Conservation (phyloP, 1,284 basidiomycete species). For the Ustilago hordei region DNA sequence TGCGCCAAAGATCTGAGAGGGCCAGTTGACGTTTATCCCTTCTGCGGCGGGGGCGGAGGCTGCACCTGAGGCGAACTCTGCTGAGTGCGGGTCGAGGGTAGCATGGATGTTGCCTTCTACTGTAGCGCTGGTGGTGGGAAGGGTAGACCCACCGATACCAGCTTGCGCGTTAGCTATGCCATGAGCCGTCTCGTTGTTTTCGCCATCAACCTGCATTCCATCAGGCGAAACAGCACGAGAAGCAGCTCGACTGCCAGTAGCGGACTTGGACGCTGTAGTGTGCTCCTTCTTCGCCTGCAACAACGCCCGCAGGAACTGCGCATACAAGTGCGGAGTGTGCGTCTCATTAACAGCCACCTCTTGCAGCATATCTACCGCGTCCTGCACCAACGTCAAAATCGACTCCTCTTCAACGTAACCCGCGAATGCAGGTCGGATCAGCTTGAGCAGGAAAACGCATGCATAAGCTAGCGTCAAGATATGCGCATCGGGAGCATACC, state of each 20-base stretch:
- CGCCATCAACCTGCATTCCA: conserved; percentile 13
- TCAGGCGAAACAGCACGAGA: conserved; percentile 45
- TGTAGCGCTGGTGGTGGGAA: background rate
- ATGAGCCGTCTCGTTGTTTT: background rate
- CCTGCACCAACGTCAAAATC: conserved; percentile 79
- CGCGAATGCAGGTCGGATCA: conserved; percentile 83
- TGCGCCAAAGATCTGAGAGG: conserved; percentile 31
- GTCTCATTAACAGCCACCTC: conserved; percentile 63
- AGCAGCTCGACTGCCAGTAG: conserved; percentile 41
- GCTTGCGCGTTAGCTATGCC: background rate
- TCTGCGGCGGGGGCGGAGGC: conserved; percentile 8
- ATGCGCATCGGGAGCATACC: conserved; percentile 88
- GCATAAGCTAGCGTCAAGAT: conserved; percentile 92
- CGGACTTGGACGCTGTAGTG: conserved; percentile 41
- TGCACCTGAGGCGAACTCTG: conserved; percentile 5
- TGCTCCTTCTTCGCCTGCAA: conserved; percentile 61
- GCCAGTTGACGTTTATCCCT: conserved; percentile 35
- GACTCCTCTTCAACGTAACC: conserved; percentile 77
- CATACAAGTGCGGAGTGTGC: conserved; percentile 65
- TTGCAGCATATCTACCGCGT: conserved; percentile 77
- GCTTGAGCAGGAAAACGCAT: conserved; percentile 75
- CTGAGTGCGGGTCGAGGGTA: conserved; percentile 14
- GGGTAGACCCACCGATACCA: background rate
- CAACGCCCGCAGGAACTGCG: conserved; percentile 60
- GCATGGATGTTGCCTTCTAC: conserved; percentile 9